Evolutionary conservation across 371 early-diverging fungal genomes (phyloP).

Genomic region (Lichtheimia ornata): DNA sequence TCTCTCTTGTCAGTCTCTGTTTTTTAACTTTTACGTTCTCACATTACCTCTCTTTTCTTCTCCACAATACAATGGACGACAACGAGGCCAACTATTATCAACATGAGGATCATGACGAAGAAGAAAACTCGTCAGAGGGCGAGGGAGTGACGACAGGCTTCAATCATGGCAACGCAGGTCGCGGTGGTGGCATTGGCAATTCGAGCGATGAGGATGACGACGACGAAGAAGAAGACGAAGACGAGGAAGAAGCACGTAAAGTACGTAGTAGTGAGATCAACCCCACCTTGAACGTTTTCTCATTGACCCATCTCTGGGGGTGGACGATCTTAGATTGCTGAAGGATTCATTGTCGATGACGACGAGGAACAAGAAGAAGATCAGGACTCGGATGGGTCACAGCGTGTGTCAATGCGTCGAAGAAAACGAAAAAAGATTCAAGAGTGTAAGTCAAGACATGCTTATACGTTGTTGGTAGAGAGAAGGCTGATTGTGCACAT

Average conservation of each 20-base stretch:
- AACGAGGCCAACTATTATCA: conserved; percentile 8
- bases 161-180: conserved; percentile 41
- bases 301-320: neutral
- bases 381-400: conserved; percentile 34
- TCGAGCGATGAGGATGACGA: conserved; percentile 60
- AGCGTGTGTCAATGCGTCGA: conserved; percentile 37
- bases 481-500: neutral
- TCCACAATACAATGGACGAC: conserved; percentile 3
- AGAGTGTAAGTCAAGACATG: conserved; percentile 29
- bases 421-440: conserved; percentile 54
- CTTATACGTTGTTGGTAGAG: neutral
- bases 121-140: conserved; percentile 32
- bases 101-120: conserved; percentile 6
- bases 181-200: conserved; percentile 39
- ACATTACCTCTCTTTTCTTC: neutral
- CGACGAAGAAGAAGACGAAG: conserved; percentile 61
- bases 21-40: neutral
- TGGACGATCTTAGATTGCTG: conserved; percentile 47
- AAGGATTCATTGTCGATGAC: conserved; percentile 70
- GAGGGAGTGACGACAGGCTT: conserved; percentile 55
- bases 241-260: conserved; percentile 57
- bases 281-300: neutral
- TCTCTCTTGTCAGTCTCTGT: too few relatives aligned
- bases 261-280: conserved; percentile 14
- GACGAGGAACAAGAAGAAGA: conserved; percentile 64